Evolutionary conservation across 2,329 filamentous ascomycete genomes (phyloP).

Genomic region (Achaetomium macrosporum): DNA sequence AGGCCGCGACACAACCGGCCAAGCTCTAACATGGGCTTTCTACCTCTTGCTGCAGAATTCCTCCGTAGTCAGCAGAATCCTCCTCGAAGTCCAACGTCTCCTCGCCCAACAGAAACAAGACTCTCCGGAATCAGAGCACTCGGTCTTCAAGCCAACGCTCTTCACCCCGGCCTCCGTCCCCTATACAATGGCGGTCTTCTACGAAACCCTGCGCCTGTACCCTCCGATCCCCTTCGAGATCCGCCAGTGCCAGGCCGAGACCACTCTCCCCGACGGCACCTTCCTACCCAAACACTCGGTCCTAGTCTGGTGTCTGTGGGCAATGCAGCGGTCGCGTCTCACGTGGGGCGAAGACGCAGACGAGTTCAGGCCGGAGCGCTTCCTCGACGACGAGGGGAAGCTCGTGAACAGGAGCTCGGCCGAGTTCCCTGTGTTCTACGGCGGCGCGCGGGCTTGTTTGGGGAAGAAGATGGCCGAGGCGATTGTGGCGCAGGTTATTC

Average conservation of each 20-base stretch:
- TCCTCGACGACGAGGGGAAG: slow-evolving; percentile 39
- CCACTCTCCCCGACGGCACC: slow-evolving; percentile 55
- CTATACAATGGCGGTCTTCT: slow-evolving; percentile 56
- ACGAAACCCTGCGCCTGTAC: slow-evolving; percentile 56
- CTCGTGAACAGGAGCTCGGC: slow-evolving; percentile 39
- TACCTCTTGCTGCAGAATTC: slow-evolving; percentile 54
- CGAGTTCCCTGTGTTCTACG: slow-evolving; percentile 61
- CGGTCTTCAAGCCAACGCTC: slow-evolving; percentile 25
- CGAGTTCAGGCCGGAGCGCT: slow-evolving; percentile 51
- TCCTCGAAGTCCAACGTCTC: slow-evolving; percentile 35
- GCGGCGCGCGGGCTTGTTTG: slow-evolving; percentile 54
- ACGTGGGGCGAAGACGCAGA: slow-evolving; percentile 55
- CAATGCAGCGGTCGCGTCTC: slow-evolving; percentile 51
- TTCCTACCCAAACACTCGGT: slow-evolving; percentile 48
- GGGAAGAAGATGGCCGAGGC: slow-evolving; percentile 61
- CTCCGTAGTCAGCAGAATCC: slow-evolving; percentile 35
- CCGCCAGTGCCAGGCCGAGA: slow-evolving; percentile 49
- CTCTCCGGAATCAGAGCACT: neutral
- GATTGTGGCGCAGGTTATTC: slow-evolving; percentile 52
- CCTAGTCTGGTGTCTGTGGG: slow-evolving; percentile 59
- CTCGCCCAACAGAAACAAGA: slow-evolving; percentile 8
- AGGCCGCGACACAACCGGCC: slow-evolving; percentile 58
- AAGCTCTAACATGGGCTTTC: slow-evolving; percentile 59
- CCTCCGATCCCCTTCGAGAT: slow-evolving; percentile 63
- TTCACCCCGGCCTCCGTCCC: slow-evolving; percentile 43